These are phyloP conservation scores for Plasmodium chabaudi DNA, from an alignment of 169 alveolate genomes.

Conservation along the genomic window DNA sequence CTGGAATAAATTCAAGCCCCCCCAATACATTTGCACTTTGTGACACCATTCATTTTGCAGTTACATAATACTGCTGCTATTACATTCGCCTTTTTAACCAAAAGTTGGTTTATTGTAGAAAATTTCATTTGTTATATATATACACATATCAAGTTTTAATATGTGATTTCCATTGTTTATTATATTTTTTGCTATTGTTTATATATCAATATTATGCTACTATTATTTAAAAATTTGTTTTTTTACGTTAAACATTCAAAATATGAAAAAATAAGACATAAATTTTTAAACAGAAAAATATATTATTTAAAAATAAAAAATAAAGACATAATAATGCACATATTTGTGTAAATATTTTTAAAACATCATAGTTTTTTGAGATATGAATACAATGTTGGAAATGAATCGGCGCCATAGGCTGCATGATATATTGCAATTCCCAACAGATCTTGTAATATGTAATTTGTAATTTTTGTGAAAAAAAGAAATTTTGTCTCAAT, in stretches of 20 bases:
- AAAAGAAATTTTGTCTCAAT: conserved; percentile 61
- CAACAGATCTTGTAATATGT: conserved; percentile 25
- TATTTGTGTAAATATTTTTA: conserved; percentile 1
- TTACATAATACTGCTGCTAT: no score
- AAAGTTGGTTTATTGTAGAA: no score
- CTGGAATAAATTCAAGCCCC: not conserved
- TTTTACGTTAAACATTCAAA: no score
- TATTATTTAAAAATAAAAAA: no score
- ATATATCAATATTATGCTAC: no score
- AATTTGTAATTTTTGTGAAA: conserved; percentile 59
- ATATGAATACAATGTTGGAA: conserved; percentile 64
- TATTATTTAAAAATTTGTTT: no score
- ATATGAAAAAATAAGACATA: no score
- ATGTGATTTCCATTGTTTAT: no score
- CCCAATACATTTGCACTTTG: not conserved
- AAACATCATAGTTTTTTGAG: conserved; percentile 26
- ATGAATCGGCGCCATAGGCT: conserved; percentile 35
- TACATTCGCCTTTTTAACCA: not conserved
- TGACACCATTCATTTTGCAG: not conserved
- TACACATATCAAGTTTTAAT: no score
- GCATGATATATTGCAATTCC: conserved; percentile 58
- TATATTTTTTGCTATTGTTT: no score
- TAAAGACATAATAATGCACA: not conserved
- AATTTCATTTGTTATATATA: no score
- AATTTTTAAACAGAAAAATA: no score